A percentile compares a stretch with the other conserved stretches of the same genome.
These are phyloP conservation scores for Macadamia tetraphylla DNA, from an alignment of 164 flowering plant species.

Conservation along the genomic window DNA sequence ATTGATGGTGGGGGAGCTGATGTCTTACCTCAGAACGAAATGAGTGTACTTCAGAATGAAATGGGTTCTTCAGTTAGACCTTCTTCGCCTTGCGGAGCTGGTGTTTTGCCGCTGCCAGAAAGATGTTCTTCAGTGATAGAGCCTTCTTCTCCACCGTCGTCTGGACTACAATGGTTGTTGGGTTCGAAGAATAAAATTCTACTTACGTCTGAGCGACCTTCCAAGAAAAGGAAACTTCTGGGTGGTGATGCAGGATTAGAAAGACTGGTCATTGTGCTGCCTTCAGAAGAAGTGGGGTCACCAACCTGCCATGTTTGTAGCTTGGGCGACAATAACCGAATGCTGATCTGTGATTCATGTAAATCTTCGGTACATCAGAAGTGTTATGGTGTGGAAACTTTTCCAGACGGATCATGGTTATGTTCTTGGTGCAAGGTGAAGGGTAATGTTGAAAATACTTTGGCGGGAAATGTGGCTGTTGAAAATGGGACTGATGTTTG, in stretches of 20 bases:
- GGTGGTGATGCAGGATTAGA: conserved; percentile 72
- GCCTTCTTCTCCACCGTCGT: conserved; percentile 13
- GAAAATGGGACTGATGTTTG: conserved; percentile 7
- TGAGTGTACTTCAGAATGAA: too few relatives aligned
- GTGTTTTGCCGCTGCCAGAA: conserved; percentile 14
- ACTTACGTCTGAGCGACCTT: conserved; percentile 68
- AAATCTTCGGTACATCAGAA: conserved; percentile 67
- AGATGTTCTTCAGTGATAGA: conserved; percentile 1
- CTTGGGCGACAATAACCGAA: conserved; percentile 36
- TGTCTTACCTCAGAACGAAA: background rate
- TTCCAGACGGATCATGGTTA: conserved; percentile 49
- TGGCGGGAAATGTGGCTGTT: conserved; percentile 3
- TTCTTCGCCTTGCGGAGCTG: conserved; percentile 1
- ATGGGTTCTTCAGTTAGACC: too few relatives aligned
- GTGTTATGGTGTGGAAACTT: conserved; percentile 77
- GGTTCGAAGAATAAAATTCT: conserved; percentile 59
- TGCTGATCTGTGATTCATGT: conserved; percentile 67
- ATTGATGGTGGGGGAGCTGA: conserved; percentile 18
- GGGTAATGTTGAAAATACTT: conserved; percentile 11
- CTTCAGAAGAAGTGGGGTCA: conserved; percentile 38
- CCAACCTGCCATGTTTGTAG: conserved; percentile 66
- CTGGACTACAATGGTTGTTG: conserved; percentile 66
- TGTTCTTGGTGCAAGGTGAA: conserved; percentile 79
- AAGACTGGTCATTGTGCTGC: conserved; percentile 42
- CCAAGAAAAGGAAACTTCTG: conserved; percentile 78